Conservation (phyloP, 345 rosid genomes). For the Boechera divaricarpa region DNA sequence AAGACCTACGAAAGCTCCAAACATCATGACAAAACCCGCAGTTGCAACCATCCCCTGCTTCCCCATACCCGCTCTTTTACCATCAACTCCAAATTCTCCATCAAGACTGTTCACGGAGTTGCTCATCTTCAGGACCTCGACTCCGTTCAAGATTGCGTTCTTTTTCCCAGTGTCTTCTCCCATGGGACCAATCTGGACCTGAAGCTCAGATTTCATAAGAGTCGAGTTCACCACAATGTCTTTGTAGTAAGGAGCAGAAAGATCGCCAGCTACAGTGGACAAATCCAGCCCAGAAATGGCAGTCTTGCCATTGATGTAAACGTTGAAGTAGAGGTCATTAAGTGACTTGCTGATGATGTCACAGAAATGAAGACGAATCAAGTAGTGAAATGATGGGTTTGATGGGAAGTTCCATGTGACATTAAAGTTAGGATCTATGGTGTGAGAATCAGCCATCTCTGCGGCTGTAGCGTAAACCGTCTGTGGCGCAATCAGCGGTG, state of each 20-base stretch:
- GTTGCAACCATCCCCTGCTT: constrained; percentile 59
- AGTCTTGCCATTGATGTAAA: constrained; percentile 62
- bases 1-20: constrained; percentile 77
- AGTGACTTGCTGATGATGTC: constrained; percentile 69
- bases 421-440: constrained; percentile 55
- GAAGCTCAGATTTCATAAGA: constrained; percentile 48
- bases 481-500: constrained; percentile 67
- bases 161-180: constrained; percentile 52
- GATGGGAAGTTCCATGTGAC: constrained; percentile 70
- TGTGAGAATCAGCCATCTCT: constrained; percentile 59
- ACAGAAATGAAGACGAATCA: constrained; percentile 79
- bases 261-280: constrained; percentile 52
- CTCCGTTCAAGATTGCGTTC: constrained; percentile 73
- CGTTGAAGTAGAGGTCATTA: constrained; percentile 70
- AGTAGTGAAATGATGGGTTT: constrained; percentile 54
- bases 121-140: constrained; percentile 77
- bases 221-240: constrained; percentile 69
- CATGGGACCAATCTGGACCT: constrained; percentile 65
- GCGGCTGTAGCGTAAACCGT: constrained; percentile 62
- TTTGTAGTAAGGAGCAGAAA: constrained; percentile 65
- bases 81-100: constrained; percentile 76
- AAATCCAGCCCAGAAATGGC: constrained; percentile 69
- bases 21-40: constrained; percentile 82
- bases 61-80: constrained; percentile 33
- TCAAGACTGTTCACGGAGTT: constrained; percentile 70